phyloP scores from a whole-genome alignment of 2,329 filamentous ascomycete genomes.

The Colletotrichum endophyticum region DNA sequence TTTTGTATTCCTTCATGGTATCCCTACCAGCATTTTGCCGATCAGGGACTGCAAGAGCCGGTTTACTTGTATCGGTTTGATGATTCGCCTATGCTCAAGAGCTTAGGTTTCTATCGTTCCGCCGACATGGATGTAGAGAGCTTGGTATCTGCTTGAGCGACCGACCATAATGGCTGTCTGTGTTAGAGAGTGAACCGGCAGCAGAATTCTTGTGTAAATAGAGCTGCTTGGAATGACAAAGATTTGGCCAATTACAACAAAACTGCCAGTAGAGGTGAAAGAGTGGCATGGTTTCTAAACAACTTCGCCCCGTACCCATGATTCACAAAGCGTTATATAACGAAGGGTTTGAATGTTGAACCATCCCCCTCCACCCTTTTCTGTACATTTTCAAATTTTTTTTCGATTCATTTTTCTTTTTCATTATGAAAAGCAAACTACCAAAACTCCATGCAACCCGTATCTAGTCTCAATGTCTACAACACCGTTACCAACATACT shows the following conservation, averaged over 20 bases:
- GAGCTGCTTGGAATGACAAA: background rate
- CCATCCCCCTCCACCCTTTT: background rate
- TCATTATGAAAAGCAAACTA: background rate
- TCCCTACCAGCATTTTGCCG: constrained; percentile 50
- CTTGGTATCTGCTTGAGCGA: constrained; percentile 31
- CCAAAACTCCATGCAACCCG: background rate
- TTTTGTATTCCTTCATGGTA: constrained; percentile 61
- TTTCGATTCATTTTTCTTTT: background rate
- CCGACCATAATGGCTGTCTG: background rate
- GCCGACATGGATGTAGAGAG: constrained; percentile 43
- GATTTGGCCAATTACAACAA: background rate
- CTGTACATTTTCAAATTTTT: background rate
- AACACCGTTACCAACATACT: background rate
- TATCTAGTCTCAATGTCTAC: background rate
- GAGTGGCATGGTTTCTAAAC: background rate
- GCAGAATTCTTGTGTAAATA: background rate
- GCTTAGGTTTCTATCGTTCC: constrained; percentile 54
- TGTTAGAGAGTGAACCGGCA: background rate
- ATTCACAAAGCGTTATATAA: background rate
- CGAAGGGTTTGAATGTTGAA: background rate
- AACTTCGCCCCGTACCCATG: background rate
- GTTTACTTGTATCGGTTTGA: constrained; percentile 60
- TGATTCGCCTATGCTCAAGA: constrained; percentile 58
- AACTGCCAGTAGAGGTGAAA: background rate
- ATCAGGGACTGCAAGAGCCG: constrained; percentile 24